phyloP scores from a whole-genome alignment of 2,329 filamentous ascomycete species.

The Neonectria neomacrospora region DNA sequence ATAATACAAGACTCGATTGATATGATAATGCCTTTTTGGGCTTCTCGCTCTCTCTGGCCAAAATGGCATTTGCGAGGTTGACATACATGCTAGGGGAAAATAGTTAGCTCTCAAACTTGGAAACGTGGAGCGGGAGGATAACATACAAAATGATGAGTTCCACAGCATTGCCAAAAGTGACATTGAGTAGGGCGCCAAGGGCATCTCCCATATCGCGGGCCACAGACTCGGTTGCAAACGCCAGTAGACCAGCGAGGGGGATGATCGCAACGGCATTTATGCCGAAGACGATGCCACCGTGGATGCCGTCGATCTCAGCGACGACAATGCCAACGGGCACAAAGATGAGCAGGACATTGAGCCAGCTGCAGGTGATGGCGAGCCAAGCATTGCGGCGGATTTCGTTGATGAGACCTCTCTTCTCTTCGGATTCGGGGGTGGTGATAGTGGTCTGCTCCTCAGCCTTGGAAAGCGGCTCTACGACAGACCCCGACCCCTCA shows the following conservation, averaged over 20 bases:
- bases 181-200: constrained; percentile 77
- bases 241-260: constrained; percentile 77
- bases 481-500: constrained; percentile 67
- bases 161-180: constrained; percentile 83
- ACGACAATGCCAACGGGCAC: constrained; percentile 81
- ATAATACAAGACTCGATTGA: constrained; percentile 34
- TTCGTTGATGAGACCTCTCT: constrained; percentile 58
- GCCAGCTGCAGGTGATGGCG: constrained; percentile 76
- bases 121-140: not conserved
- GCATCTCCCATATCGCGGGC: constrained; percentile 78
- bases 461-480: constrained; percentile 49
- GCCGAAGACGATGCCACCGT: constrained; percentile 73
- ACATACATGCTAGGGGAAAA: constrained; percentile 63
- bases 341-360: constrained; percentile 81
- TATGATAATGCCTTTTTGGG: constrained; percentile 25
- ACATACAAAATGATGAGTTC: constrained; percentile 80
- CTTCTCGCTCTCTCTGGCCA: constrained; percentile 28
- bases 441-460: constrained; percentile 45
- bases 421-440: constrained; percentile 38
- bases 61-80: constrained; percentile 13
- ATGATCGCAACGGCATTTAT: constrained; percentile 82
- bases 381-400: constrained; percentile 64
- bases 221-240: constrained; percentile 80
- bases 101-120: constrained; percentile 25
- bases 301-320: constrained; percentile 62